Percentiles rank a stretch among this genome's conserved stretches.
Conservation (phyloP, 805 yeast species). For the Candida nemodendra region DNA sequence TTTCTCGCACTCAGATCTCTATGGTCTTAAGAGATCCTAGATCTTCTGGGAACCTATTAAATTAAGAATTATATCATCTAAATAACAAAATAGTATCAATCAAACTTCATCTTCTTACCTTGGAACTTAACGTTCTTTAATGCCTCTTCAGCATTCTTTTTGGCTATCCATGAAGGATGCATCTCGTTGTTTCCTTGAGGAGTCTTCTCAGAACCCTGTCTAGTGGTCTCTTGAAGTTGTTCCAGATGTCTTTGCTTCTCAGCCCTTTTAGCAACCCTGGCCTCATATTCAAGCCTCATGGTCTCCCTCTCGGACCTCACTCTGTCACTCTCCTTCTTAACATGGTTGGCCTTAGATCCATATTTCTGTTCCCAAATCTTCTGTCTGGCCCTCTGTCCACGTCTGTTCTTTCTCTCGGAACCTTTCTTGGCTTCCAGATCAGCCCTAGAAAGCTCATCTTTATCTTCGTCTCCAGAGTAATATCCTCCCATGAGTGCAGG, state of each 20-base stretch:
- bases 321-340: constrained; percentile 61
- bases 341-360: constrained; percentile 82
- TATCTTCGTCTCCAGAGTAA: constrained; percentile 76
- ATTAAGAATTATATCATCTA: no score
- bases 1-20: no score
- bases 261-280: constrained; percentile 66
- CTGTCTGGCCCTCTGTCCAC: constrained; percentile 97
- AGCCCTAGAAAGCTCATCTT: constrained; percentile 42
- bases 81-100: no score
- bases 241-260: constrained; percentile 35
- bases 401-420: constrained; percentile 71
- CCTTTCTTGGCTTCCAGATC: constrained; percentile 52
- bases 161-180: constrained; percentile 99
- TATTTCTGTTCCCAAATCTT: constrained; percentile 93
- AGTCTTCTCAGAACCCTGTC: constrained; percentile 12
- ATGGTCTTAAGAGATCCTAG: no score
- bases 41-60: no score
- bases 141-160: constrained; percentile 67
- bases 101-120: constrained; percentile 86
- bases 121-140: constrained; percentile 62
- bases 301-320: constrained; percentile 54
- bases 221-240: constrained; percentile 12
- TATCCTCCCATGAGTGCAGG: constrained; percentile 82
- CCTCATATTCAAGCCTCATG: constrained; percentile 66
- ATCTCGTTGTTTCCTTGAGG: constrained; percentile 36